These are phyloP conservation scores for Aotearoamyces nothofagi DNA, from an alignment of 2,329 filamentous ascomycete genomes.

Conservation along the genomic window DNA sequence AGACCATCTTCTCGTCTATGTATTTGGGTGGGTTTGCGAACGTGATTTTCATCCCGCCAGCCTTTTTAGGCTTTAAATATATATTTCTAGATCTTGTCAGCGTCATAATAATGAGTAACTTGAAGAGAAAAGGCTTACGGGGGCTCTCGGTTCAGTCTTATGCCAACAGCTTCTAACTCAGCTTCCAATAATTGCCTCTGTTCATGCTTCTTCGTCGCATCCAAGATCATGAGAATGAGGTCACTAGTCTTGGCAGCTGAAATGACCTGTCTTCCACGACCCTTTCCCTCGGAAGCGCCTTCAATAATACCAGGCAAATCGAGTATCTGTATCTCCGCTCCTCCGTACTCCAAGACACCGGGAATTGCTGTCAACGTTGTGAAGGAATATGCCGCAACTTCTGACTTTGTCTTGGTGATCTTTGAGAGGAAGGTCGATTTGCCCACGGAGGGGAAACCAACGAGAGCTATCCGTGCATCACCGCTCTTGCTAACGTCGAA, in stretches of 20 bases:
- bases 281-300: constrained; percentile 89
- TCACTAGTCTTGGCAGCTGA: constrained; percentile 97
- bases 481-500: constrained; percentile 95
- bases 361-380: constrained; percentile 96
- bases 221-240: constrained; percentile 88
- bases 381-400: constrained; percentile 93
- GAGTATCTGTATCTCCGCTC: constrained; percentile 93
- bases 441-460: constrained; percentile 96
- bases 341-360: constrained; percentile 92
- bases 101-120: constrained; percentile 3
- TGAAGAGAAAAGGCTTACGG: constrained; percentile 42
- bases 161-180: constrained; percentile 89
- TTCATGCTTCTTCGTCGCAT: constrained; percentile 92
- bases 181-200: constrained; percentile 81
- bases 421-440: constrained; percentile 99
- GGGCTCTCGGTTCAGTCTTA: constrained; percentile 78
- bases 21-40: constrained; percentile 81
- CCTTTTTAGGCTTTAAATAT: constrained; percentile 90
- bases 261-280: constrained; percentile 89
- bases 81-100: constrained; percentile 56
- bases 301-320: constrained; percentile 98
- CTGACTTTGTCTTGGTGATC: constrained; percentile 94
- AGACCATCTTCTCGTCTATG: constrained; percentile 95
- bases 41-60: constrained; percentile 96
- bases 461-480: constrained; percentile 89